These are phyloP conservation scores for Phytophthora macrochlamydospora DNA, from an alignment of 352 stramenopile species.

Conservation along the genomic window DNA sequence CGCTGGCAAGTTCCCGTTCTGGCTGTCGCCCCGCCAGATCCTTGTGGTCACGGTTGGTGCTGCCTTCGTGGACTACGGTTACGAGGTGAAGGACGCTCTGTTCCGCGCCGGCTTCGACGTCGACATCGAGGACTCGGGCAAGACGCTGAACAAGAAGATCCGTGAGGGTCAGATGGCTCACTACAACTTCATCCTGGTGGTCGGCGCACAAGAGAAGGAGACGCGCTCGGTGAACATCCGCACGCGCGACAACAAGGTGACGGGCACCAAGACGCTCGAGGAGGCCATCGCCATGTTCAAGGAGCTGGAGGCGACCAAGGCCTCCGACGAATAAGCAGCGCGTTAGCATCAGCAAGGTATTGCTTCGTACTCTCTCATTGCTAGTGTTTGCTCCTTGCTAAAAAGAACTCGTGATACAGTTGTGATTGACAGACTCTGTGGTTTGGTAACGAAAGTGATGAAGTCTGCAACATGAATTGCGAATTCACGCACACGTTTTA, in stretches of 20 bases:
- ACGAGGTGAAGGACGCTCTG: slow-evolving; percentile 90
- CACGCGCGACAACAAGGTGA: slow-evolving; percentile 93
- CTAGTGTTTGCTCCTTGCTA: neutral
- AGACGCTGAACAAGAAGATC: slow-evolving; percentile 99
- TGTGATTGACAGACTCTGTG: neutral
- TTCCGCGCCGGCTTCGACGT: slow-evolving; percentile 96
- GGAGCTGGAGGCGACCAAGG: slow-evolving; percentile 74
- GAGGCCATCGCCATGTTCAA: slow-evolving; percentile 95
- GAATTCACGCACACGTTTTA: too few species aligned
- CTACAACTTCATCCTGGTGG: slow-evolving; percentile 99
- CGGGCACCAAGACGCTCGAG: slow-evolving; percentile 94
- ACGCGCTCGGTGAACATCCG: slow-evolving; percentile 94
- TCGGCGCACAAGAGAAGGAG: slow-evolving; percentile 93
- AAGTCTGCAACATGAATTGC: too few species aligned
- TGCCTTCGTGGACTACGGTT: slow-evolving; percentile 95
- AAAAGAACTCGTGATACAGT: neutral
- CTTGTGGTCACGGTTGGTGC: slow-evolving; percentile 96
- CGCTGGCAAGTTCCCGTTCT: slow-evolving; percentile 98
- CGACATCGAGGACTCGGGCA: slow-evolving; percentile 95
- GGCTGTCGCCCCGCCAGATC: slow-evolving; percentile 95
- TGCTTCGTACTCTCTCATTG: neutral
- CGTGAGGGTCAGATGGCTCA: slow-evolving; percentile 96
- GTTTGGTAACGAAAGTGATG: too few species aligned
- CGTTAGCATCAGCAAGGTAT: neutral
- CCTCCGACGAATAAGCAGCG: slow-evolving; percentile 59